These are phyloP conservation scores for Globisporangium alternatum DNA, from an alignment of 352 stramenopile species.

Conservation along the genomic window DNA sequence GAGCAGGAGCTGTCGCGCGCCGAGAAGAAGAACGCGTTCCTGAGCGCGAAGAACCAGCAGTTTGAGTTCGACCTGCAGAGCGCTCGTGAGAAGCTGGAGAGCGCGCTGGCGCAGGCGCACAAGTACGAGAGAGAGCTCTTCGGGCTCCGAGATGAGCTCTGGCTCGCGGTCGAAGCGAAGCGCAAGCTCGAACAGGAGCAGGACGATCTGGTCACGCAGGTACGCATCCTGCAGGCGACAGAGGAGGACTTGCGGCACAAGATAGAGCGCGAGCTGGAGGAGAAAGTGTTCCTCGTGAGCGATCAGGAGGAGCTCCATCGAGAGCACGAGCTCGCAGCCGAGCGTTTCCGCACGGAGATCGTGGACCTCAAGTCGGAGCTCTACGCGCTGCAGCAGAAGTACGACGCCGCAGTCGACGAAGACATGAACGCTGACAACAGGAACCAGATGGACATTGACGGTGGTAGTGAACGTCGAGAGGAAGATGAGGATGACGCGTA, in stretches of 20 bases:
- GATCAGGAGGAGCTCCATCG: slow-evolving; percentile 82
- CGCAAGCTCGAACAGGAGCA: slow-evolving; percentile 67
- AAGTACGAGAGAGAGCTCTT: slow-evolving; percentile 52
- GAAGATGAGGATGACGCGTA: slow-evolving; percentile 23
- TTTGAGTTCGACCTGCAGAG: slow-evolving; percentile 52
- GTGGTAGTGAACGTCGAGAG: slow-evolving; percentile 19
- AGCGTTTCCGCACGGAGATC: slow-evolving; percentile 81
- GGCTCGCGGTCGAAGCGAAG: slow-evolving; percentile 32
- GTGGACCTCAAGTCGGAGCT: slow-evolving; percentile 86
- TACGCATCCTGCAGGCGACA: slow-evolving; percentile 78
- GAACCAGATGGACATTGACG: slow-evolving; percentile 14
- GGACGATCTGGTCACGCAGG: slow-evolving; percentile 76
- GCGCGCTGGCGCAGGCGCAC: slow-evolving; percentile 46
- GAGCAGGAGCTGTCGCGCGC: slow-evolving; percentile 70
- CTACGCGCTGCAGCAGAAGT: slow-evolving; percentile 68
- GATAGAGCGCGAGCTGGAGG: slow-evolving; percentile 84
- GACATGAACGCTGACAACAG: slow-evolving; percentile 16
- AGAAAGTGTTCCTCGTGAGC: slow-evolving; percentile 82
- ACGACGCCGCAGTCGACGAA: slow-evolving; percentile 21
- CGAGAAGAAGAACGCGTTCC: slow-evolving; percentile 45
- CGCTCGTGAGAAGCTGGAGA: slow-evolving; percentile 49
- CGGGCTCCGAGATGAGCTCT: slow-evolving; percentile 41
- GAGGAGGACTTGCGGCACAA: slow-evolving; percentile 77
- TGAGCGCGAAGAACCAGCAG: slow-evolving; percentile 44
- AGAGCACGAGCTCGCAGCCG: slow-evolving; percentile 71